These are phyloP conservation scores for Candida ulmi DNA, from an alignment of 805 yeast species.

Conservation along the genomic window DNA sequence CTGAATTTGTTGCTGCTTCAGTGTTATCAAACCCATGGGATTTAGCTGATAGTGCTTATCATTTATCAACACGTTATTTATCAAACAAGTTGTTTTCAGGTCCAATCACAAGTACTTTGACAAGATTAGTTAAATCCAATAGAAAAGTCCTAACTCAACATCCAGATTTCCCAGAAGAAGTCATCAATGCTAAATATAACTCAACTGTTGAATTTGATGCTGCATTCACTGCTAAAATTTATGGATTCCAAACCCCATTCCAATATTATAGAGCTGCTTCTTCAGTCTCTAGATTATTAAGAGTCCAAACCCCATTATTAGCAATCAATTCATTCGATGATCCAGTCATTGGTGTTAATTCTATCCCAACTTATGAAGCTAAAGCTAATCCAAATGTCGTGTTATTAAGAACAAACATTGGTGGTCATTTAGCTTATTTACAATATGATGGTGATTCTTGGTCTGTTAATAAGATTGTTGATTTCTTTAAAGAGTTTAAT, in stretches of 20 bases:
- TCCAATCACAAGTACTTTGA: constrained; percentile 34
- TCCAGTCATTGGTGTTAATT: constrained; percentile 51
- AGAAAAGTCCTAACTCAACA: constrained; percentile 27
- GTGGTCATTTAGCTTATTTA: constrained; percentile 64
- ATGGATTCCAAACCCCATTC: constrained; percentile 56
- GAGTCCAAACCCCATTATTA: constrained; percentile 56
- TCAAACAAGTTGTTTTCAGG: constrained; percentile 38
- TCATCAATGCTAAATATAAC: constrained; percentile 30
- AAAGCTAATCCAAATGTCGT: constrained; percentile 51
- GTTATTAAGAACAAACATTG: constrained; percentile 53
- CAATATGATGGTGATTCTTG: constrained; percentile 40
- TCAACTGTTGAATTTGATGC: constrained; percentile 55
- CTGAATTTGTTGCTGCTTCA: constrained; percentile 52
- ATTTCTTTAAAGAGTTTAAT: constrained; percentile 35
- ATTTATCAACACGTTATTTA: constrained; percentile 31
- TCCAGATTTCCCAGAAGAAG: constrained; percentile 28
- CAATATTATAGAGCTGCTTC: constrained; percentile 65
- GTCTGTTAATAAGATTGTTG: constrained; percentile 38
- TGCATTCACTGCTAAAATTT: constrained; percentile 51
- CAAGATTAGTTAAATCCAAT: constrained; percentile 40
- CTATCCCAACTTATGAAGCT: constrained; percentile 46
- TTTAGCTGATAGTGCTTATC: constrained; percentile 46
- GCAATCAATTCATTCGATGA: constrained; percentile 62
- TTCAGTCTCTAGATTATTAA: constrained; percentile 49
- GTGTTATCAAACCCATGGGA: constrained; percentile 73